Evolutionary conservation across 306 rosid species (phyloP), one percentile per base, ranked within the genome.

Genomic region (Pyrus communis): DNA sequence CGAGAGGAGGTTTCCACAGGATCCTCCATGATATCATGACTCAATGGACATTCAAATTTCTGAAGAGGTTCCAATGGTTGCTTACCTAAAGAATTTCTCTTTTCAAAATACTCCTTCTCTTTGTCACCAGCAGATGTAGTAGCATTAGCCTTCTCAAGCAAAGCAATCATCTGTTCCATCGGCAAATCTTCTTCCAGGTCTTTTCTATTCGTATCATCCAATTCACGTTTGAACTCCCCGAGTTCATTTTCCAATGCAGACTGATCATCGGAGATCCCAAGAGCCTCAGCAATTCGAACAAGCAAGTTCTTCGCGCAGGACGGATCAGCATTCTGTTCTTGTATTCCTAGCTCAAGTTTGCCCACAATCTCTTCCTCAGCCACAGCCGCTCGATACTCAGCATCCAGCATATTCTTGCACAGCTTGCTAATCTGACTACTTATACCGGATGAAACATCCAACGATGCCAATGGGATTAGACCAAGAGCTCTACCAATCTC

Each of bases 1-100:
- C 87, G 84, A 30, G 92, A 74, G 17, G 93, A 83, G 74, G 88
- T 83, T 72, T 91, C 97, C 79, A 91, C 92, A 7, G 96, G 96
- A n/a, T 91, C 93, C 73, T 78, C 86, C 97, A 91, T 91, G 70
- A 91, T 83, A 54, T 85, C 88, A 7, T 5, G 72, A 42, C 87
- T 76, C 71, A 89, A 78, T 21, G 89, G 84, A 40, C 92, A 91
- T 54, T 74, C 58, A 86, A 91, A 91, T 3, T 88, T 82, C 28
- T 73, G 80, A 8, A 87, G 80, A 45, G 92, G 89, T 60, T 35
- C 73, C 77, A 87, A 70, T 0, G 82, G 83, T 74, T 74, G 85
- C 66, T 77, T 80, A 25, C 97, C 92, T 73, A 89, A 77, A 55
- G 89, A 86, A 63, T 77, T 70, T 75, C 86, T 60, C 81, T 70